phyloP scores from a whole-genome alignment of 2,329 filamentous ascomycete species.

The Colletotrichum eleusines region DNA sequence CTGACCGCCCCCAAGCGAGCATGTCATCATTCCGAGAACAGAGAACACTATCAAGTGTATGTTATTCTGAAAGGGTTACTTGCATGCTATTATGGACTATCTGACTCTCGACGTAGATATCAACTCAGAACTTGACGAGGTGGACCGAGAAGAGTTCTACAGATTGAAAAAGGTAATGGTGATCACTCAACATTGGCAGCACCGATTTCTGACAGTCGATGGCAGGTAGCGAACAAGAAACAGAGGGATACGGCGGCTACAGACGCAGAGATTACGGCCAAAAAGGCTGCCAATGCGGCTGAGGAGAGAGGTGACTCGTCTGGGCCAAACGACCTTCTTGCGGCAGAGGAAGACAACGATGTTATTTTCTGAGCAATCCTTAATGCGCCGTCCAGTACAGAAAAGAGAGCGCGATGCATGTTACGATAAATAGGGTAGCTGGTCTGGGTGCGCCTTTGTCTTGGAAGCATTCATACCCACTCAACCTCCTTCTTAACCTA shows the following conservation, averaged over 20 bases:
- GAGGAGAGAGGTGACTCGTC: conserved; percentile 54
- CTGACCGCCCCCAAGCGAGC: conserved; percentile 68
- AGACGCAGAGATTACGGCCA: conserved; percentile 81
- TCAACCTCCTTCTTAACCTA: neutral
- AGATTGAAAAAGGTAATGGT: conserved; percentile 82
- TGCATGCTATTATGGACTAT: neutral
- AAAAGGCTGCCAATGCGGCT: conserved; percentile 55
- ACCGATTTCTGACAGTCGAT: conserved; percentile 3
- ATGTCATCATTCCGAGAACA: conserved; percentile 96
- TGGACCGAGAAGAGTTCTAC: conserved; percentile 98
- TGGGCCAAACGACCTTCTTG: conserved; percentile 74
- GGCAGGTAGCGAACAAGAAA: conserved; percentile 81
- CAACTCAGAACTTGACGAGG: conserved; percentile 96
- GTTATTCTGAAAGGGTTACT: conserved; percentile 44
- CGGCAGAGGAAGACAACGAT: conserved; percentile 82
- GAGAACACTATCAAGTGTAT: conserved; percentile 99
- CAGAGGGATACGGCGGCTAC: conserved; percentile 79
- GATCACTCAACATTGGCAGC: no score
- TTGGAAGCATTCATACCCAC: conserved; percentile 18
- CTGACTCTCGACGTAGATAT: conserved; percentile 72
- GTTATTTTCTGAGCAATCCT: conserved; percentile 77
- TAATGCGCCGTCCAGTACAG: neutral
- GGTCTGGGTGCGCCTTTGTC: neutral
- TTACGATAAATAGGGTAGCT: conserved; percentile 2
- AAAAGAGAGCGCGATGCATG: neutral